Percentiles rank a stretch among this genome's conserved stretches.
phyloP scores from a whole-genome alignment of 148 eudicot species.

The Cornus kousa region DNA sequence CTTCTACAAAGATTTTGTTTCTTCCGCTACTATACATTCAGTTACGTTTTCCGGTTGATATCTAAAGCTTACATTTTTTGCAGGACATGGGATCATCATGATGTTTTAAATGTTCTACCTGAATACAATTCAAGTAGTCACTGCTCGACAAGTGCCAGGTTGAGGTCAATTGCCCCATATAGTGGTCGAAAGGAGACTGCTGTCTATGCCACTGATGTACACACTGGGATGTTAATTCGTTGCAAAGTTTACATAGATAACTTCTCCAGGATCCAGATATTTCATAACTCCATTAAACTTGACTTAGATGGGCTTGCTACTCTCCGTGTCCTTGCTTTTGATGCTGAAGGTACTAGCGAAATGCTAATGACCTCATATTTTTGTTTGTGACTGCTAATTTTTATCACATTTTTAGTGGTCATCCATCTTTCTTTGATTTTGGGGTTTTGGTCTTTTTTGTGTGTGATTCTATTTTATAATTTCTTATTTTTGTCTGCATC shows the following conservation, averaged over 20 bases:
- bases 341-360: conserved; percentile 61
- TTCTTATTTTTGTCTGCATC: too few species aligned
- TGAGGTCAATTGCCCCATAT: conserved; percentile 81
- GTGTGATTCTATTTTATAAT: too few species aligned
- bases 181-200: conserved; percentile 89
- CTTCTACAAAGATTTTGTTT: neutral
- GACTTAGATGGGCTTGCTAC: conserved; percentile 93
- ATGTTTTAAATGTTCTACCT: conserved; percentile 70
- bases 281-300: conserved; percentile 86
- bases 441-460: too few species aligned
- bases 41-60: neutral
- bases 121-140: conserved; percentile 69
- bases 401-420: too few species aligned
- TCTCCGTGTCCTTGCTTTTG: conserved; percentile 87
- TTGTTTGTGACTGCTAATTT: neutral
- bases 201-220: conserved; percentile 83
- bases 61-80: conserved; percentile 17
- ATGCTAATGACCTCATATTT: conserved; percentile 4
- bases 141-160: conserved; percentile 89
- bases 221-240: conserved; percentile 71
- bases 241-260: conserved; percentile 88
- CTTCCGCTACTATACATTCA: conserved; percentile 5
- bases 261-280: conserved; percentile 80
- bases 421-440: too few species aligned
- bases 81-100: conserved; percentile 99